Evolutionary conservation across 768 basidiomycete species (phyloP), one percentile per base, ranked within the genome.

Genomic region (Suillus variegatus): DNA sequence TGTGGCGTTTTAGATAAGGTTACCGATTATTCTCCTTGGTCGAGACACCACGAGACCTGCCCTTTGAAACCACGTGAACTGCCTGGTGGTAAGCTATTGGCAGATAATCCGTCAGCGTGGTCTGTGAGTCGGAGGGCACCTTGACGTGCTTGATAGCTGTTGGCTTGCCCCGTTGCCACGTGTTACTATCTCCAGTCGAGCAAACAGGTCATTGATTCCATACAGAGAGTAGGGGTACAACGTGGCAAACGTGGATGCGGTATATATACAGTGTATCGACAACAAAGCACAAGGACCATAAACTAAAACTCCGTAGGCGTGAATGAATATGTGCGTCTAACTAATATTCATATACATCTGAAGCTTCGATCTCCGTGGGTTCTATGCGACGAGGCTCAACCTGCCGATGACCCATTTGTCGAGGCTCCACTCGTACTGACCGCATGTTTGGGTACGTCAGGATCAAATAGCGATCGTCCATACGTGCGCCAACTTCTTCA

Each of bases 401-500:
- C 61, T 75, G 75, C 57, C 71, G 70, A 52, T 62, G 38, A 57
- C 64, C 61, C 47, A 69, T 66, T 44, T 67, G 68, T 52, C 76
- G 73, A 40, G 77, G 75, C 28, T 76, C 76, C 46, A 76, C 75
- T 47, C 75, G 75, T 62, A 76, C 76, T 9, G 72, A 77, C 54
- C 76, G 75, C 75, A 76, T 76, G 66, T 76, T 76, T 63, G 91
- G 91, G 69, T 91, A 91, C 75, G 85, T 84, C 70, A 93, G 74
- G 66, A 82, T 83, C 40, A 93, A 82, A 65, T 80, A 82, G 66
- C 83, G 83, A 65, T 83, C 83, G 64, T 87, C 86, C 83, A 88
- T 88, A 40, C 86, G 82, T 7, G 89, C 89, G 57, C 82, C 85
- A 64, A 93, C 83, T 72, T 93, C 90, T 70, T 90, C 88, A 65